These are phyloP conservation scores for Fraxinus sp. DNA, from an alignment of 305 asterid genomes.

Conservation along the genomic window DNA sequence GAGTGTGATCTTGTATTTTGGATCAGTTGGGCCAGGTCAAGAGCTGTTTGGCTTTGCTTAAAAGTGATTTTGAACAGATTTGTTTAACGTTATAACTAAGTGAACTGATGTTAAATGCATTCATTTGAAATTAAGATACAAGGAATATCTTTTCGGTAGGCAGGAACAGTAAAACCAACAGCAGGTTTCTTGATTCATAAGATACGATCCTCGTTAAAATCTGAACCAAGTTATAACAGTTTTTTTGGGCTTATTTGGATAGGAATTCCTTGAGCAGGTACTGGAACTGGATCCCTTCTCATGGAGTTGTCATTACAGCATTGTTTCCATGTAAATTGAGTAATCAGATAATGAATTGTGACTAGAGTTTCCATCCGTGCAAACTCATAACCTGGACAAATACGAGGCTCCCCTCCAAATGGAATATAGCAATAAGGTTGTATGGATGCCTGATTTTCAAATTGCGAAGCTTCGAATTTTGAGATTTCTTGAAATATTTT, in stretches of 20 bases:
- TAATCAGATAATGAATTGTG: slow-evolving; percentile 49
- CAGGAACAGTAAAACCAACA: neutral
- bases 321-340: slow-evolving; percentile 55
- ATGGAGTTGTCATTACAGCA: slow-evolving; percentile 43
- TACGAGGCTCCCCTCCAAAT: slow-evolving; percentile 63
- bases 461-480: slow-evolving; percentile 51
- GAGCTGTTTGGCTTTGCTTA: neutral
- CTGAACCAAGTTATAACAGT: neutral
- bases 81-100: neutral
- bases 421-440: slow-evolving; percentile 66
- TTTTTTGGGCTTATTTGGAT: slow-evolving; percentile 39
- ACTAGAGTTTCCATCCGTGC: slow-evolving; percentile 60
- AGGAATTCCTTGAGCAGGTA: slow-evolving; percentile 60
- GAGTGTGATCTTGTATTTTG: neutral
- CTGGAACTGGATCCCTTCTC: slow-evolving; percentile 61
- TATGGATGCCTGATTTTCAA: slow-evolving; percentile 45
- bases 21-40: neutral
- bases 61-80: neutral
- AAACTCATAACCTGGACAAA: slow-evolving; percentile 72
- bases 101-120: neutral
- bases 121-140: neutral
- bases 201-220: neutral
- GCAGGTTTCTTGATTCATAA: neutral
- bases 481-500: slow-evolving; percentile 30
- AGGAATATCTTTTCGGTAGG: neutral